Base-by-base conservation (phyloP, 805 yeast genomes). In the Yarrowia sp. region DNA sequence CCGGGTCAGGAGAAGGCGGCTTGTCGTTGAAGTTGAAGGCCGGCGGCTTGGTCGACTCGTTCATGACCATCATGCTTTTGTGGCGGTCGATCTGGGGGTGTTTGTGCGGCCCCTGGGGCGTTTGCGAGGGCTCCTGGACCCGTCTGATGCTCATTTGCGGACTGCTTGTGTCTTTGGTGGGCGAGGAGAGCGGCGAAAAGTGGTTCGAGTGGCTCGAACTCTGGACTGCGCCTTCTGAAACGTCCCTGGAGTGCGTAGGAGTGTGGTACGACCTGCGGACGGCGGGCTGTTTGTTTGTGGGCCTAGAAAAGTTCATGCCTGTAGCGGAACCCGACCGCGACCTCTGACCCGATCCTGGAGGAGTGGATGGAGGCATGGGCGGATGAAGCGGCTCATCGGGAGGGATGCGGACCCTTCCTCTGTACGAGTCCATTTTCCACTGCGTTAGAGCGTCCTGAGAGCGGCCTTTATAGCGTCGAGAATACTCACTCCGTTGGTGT, bases 351-450 rank as follows among this genome's bases (percentile, higher is more conserved):
- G 35, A 31, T 2, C 32, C 49, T 14, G 55, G 24, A 1, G 35
- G 42, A 14, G 55, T 13, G n/a, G 55, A 21, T 4, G 53, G 53
- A 2, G 55, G 55, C 1, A 47, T 38, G 18, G 62, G 38, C 14
- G 35, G 42, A 25, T 24, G 62, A 22, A 38, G 36, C 22, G 35
- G 56, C 36, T 19, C 60, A 38, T 35, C 61, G 35, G 58, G 42
- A 36, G 31, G 62, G 46, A 27, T 29, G 19, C 47, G 46, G 18
- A 29, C 47, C 61, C 61, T 55, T 38, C 61, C 61, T 55, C 61
- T 38, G 61, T 51, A 51, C 14, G 47, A 38, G 29, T 55, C 61
- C 61, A 55, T 55, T 38, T 44, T 31, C 22, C 58, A 51, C 58
- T 51, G 58, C 2, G 58, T 51, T 51, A 51, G 58, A 2, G 25